Evolutionary conservation across 129 eudicot species (phyloP).

Genomic region (Helichrysum umbraculigerum): DNA sequence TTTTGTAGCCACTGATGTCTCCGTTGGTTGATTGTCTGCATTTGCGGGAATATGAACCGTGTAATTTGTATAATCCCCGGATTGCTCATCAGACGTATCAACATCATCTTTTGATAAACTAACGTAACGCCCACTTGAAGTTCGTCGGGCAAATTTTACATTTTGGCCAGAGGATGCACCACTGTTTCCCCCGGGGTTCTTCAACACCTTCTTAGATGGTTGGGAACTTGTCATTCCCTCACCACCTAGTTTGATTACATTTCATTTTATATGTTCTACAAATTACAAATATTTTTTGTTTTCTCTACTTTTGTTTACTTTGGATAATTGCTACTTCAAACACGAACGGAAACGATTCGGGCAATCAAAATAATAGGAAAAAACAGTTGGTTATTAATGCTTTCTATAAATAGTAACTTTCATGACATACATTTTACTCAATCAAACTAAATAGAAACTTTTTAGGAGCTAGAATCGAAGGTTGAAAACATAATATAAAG

Average conservation of each 20-base stretch:
- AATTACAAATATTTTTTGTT: neutral
- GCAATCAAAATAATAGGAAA: constrained; percentile 22
- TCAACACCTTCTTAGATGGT: constrained; percentile 56
- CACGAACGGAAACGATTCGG: neutral
- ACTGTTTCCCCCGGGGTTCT: constrained; percentile 32
- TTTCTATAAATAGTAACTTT: constrained; percentile 31
- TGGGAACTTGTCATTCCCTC: constrained; percentile 51
- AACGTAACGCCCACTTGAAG: constrained; percentile 80
- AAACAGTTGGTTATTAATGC: constrained; percentile 14
- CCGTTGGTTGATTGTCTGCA: constrained; percentile 74
- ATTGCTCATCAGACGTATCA: constrained; percentile 58
- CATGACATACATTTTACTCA: constrained; percentile 8
- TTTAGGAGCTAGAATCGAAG: constrained; percentile 26
- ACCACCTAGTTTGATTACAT: constrained; percentile 28
- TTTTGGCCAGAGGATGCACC: constrained; percentile 43
- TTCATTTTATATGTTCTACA: neutral
- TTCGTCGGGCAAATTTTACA: constrained; percentile 84
- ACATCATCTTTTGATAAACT: constrained; percentile 69
- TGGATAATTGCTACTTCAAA: neutral
- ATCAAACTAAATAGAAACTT: constrained; percentile 27
- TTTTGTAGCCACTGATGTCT: constrained; percentile 70
- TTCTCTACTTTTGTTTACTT: constrained; percentile 7
- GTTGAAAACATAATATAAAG: neutral
- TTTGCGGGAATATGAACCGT: constrained; percentile 80
- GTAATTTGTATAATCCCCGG: constrained; percentile 69